A percentile compares a stretch with the other conserved stretches of the same genome.
phyloP scores from a whole-genome alignment of 306 rosid species.

The Calophaca sinica region DNA sequence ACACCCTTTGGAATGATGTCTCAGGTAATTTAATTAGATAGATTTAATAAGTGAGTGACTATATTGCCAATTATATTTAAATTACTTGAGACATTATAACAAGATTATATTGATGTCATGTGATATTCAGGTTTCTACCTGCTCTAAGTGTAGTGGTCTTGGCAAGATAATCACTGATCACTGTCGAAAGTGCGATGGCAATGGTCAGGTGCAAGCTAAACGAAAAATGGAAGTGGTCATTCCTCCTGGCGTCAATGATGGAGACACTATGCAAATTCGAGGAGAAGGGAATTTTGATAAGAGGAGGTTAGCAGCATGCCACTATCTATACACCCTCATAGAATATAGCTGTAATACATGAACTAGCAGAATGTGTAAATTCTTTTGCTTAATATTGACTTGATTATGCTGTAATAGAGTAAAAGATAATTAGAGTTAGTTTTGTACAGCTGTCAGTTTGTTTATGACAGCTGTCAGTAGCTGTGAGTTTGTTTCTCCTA shows the following conservation, averaged over 20 bases:
- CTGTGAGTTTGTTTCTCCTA: no score
- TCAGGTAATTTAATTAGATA: conserved; percentile 59
- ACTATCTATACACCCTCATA: background rate
- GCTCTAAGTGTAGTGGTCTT: conserved; percentile 82
- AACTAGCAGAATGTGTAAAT: conserved; percentile 2
- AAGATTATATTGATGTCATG: conserved; percentile 4
- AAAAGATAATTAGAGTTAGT: no score
- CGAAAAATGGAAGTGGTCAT: conserved; percentile 60
- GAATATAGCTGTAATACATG: conserved; percentile 2
- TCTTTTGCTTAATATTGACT: conserved; percentile 17
- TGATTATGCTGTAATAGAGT: conserved; percentile 1
- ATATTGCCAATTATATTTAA: conserved; percentile 4
- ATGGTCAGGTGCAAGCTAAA: conserved; percentile 68
- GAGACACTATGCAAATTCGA: conserved; percentile 79
- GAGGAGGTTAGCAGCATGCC: conserved; percentile 59
- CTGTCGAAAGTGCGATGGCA: conserved; percentile 77
- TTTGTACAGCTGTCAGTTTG: no score
- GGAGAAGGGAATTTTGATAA: conserved; percentile 82
- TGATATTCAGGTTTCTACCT: conserved; percentile 77
- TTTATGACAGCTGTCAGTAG: no score
- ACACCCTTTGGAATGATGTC: conserved; percentile 95
- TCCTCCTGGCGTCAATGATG: conserved; percentile 84
- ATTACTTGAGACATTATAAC: conserved; percentile 17
- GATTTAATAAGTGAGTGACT: background rate
- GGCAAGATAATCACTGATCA: conserved; percentile 74